phyloP scores from a whole-genome alignment of 2,329 filamentous ascomycete species.

The Orbilia quercus region DNA sequence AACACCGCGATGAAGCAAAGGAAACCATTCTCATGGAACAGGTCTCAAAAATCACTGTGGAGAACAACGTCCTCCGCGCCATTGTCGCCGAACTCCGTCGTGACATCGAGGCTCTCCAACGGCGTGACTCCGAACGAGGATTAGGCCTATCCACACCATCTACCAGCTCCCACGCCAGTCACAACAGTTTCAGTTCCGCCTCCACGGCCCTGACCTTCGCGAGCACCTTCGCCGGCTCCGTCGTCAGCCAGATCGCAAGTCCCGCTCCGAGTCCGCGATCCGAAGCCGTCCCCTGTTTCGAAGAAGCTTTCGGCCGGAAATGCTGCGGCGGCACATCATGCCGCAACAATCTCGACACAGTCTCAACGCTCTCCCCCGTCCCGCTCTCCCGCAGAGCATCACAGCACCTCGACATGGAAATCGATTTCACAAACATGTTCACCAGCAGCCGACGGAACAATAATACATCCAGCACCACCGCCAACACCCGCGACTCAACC shows the following conservation, averaged over 20 bases:
- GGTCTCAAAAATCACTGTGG: constrained; percentile 62
- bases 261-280: constrained; percentile 57
- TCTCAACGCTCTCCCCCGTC: constrained; percentile 43
- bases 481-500: constrained; percentile 1
- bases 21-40: constrained; percentile 70
- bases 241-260: constrained; percentile 58
- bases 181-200: constrained; percentile 46
- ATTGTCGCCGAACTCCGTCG: constrained; percentile 53
- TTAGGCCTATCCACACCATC: constrained; percentile 15
- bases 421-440: constrained; percentile 73
- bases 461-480: constrained; percentile 15
- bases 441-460: constrained; percentile 35
- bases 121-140: constrained; percentile 37
- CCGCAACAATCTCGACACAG: constrained; percentile 42
- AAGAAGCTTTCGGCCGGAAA: constrained; percentile 54
- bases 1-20: constrained; percentile 68
- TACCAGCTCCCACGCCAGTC: constrained; percentile 22
- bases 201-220: constrained; percentile 46
- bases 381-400: constrained; percentile 34
- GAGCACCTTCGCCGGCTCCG: constrained; percentile 26
- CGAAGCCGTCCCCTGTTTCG: constrained; percentile 49
- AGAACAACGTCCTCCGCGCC: constrained; percentile 52
- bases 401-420: constrained; percentile 68
- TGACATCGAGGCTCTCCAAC: constrained; percentile 50
- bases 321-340: constrained; percentile 49